Percentiles rank a stretch among this genome's conserved stretches.
phyloP scores from a whole-genome alignment of 305 asterid genomes.

The Plantago coronopus region DNA sequence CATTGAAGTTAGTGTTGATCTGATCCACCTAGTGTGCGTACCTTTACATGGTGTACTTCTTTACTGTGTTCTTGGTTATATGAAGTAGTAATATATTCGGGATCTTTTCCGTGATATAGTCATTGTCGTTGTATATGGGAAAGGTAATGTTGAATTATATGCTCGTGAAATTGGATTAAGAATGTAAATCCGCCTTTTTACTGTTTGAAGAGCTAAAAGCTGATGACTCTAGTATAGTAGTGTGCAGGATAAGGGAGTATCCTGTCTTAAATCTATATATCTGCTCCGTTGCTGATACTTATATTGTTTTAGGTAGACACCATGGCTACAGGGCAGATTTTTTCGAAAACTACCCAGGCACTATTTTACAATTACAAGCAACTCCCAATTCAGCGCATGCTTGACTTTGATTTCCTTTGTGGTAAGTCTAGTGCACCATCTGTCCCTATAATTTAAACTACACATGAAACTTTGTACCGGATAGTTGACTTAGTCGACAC shows the following conservation, averaged over 20 bases:
- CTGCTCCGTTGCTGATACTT: slow-evolving; percentile 22
- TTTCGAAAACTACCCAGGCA: slow-evolving; percentile 94
- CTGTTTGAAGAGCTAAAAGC: no score
- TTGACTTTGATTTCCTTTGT: slow-evolving; percentile 96
- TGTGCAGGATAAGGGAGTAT: slow-evolving; percentile 1
- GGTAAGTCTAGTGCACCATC: slow-evolving; percentile 40
- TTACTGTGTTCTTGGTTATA: no score
- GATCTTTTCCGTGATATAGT: no score
- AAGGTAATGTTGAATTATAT: no score
- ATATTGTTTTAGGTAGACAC: slow-evolving; percentile 26
- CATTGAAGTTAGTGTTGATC: no score
- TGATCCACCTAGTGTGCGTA: no score
- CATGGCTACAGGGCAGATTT: slow-evolving; percentile 96
- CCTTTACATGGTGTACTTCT: no score
- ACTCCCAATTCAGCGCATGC: slow-evolving; percentile 96
- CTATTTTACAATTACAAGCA: slow-evolving; percentile 91
- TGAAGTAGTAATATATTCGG: no score
- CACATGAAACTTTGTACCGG: not conserved
- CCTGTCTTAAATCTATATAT: no score
- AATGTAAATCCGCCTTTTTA: no score
- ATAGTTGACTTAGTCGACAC: not conserved
- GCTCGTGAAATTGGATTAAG: no score
- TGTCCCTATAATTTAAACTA: not conserved
- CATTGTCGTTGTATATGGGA: no score
- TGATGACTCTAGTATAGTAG: not conserved